Conservation (phyloP, 306 rosid genomes). For the Urtica urens region DNA sequence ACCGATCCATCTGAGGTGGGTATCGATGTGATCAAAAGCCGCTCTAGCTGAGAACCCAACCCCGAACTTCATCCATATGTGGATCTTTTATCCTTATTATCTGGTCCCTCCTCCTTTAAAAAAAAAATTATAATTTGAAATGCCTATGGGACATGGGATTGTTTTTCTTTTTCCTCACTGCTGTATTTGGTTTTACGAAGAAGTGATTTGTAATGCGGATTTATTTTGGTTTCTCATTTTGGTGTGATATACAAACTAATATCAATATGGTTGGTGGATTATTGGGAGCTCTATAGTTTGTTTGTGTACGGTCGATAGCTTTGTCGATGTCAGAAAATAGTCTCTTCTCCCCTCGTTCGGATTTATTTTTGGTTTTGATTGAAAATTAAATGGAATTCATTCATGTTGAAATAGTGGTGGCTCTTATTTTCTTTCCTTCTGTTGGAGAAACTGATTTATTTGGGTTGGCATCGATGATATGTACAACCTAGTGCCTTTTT, state of each 20-base stretch:
- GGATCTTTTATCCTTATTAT: constrained; percentile 9
- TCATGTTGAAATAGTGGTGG: background rate
- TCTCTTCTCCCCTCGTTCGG: background rate
- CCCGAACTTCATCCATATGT: constrained; percentile 9
- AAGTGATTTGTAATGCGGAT: constrained; percentile 24
- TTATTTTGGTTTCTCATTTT: constrained; percentile 14
- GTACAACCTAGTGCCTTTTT: too few species aligned
- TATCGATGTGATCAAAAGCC: constrained; percentile 41
- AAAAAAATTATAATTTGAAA: background rate
- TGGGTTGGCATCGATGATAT: too few species aligned
- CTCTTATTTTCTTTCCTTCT: too few species aligned
- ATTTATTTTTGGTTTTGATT: constrained; percentile 6
- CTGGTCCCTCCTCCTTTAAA: background rate
- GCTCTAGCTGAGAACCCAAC: constrained; percentile 17
- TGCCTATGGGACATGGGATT: constrained; percentile 19
- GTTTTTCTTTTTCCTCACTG: too few species aligned
- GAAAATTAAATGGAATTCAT: background rate
- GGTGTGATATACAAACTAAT: constrained; percentile 20
- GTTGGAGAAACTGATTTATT: too few species aligned
- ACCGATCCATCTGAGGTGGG: constrained; percentile 43
- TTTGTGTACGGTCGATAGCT: constrained; percentile 5
- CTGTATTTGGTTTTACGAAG: constrained; percentile 6
- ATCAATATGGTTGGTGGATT: constrained; percentile 7
- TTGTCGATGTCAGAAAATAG: constrained; percentile 1
- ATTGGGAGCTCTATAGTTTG: background rate